phyloP scores from a whole-genome alignment of 208 protist genomes.

The Leishmania turanica region DNA sequence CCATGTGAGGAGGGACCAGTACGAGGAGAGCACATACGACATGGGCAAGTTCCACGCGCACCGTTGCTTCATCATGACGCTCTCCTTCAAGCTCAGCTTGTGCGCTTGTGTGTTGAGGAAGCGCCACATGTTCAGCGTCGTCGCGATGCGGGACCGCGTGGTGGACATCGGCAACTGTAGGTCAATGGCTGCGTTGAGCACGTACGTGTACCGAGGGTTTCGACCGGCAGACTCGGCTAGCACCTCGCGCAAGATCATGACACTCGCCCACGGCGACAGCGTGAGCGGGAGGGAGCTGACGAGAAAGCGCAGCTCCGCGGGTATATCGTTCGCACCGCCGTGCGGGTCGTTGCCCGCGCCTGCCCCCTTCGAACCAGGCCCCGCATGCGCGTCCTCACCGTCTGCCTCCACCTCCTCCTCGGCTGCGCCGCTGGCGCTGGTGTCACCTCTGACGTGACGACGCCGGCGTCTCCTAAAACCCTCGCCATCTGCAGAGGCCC shows the following conservation, averaged over 20 bases:
- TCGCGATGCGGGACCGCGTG: conserved; percentile 86
- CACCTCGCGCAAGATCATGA: conserved; percentile 90
- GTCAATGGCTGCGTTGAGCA: conserved; percentile 90
- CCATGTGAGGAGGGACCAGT: conserved; percentile 89
- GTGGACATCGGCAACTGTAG: conserved; percentile 89
- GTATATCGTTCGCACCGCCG: conserved; percentile 64
- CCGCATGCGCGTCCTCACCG: neutral
- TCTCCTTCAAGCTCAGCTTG: conserved; percentile 79
- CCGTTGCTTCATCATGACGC: conserved; percentile 76
- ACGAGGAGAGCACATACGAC: conserved; percentile 87
- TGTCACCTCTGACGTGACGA: neutral
- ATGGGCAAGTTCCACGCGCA: conserved; percentile 84
- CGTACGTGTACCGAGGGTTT: conserved; percentile 89
- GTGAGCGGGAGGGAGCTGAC: conserved; percentile 85
- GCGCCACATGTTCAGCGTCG: conserved; percentile 88
- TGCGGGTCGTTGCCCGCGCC: conserved; percentile 25
- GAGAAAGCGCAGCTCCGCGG: conserved; percentile 83
- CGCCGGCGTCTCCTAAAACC: neutral
- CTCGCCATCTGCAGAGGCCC: neutral
- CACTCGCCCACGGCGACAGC: conserved; percentile 83
- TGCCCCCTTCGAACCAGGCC: neutral
- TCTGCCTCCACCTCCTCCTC: neutral
- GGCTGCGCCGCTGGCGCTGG: neutral
- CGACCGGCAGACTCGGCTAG: conserved; percentile 81
- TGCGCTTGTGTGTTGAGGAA: conserved; percentile 86